These are phyloP conservation scores for Pyricularia sp. DNA, from an alignment of 2,329 filamentous ascomycete genomes.

Conservation along the genomic window DNA sequence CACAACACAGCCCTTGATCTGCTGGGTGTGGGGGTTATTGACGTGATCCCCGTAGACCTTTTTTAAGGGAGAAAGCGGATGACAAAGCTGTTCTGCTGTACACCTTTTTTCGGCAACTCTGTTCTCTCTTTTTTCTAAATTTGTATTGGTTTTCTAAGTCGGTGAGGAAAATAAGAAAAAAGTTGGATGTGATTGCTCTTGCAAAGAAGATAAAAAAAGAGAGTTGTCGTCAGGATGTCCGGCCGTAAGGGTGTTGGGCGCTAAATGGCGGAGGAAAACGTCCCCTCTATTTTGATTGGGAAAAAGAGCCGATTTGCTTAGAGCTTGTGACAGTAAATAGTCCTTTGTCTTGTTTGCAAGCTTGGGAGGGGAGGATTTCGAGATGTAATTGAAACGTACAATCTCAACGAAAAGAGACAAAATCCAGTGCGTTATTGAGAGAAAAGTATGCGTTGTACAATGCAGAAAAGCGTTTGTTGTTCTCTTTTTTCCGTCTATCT, in stretches of 20 bases:
- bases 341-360: not conserved
- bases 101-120: not conserved
- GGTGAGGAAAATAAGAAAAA: not conserved
- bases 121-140: not conserved
- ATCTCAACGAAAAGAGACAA: not conserved
- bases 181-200: not conserved
- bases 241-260: not conserved
- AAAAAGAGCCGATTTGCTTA: not conserved
- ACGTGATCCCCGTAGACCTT: not conserved
- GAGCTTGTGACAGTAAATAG: not conserved
- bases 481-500: not conserved
- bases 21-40: not conserved
- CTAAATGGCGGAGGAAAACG: not conserved
- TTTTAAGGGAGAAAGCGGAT: not conserved
- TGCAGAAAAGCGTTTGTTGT: not conserved
- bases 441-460: not conserved
- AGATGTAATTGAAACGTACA: not conserved
- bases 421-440: not conserved
- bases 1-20: not conserved
- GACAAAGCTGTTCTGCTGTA: not conserved
- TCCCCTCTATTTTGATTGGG: not conserved
- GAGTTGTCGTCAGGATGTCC: not conserved
- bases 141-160: not conserved
- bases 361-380: not conserved
- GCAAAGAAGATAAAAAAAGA: not conserved